Conservation (phyloP, 257 asterid species). For the Dorcoceras hygrometricum region DNA sequence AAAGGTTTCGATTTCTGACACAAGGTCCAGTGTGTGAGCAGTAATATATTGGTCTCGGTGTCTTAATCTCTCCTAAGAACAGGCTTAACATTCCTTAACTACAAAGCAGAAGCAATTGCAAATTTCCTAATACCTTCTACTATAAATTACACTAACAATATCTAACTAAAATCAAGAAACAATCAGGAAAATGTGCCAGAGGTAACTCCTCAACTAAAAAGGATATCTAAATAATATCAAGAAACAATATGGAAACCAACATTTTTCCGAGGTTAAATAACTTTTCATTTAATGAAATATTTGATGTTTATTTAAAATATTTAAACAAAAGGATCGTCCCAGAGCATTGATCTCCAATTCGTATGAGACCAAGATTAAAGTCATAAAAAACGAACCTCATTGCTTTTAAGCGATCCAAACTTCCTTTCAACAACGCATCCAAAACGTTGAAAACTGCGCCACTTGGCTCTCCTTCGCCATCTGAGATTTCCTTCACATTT, state of each 20-base stretch:
- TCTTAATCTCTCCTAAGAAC: not conserved
- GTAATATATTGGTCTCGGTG: not conserved
- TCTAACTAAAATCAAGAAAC: conserved; percentile 1
- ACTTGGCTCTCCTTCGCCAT: conserved; percentile 43
- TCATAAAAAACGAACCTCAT: conserved; percentile 56
- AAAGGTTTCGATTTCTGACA: not conserved
- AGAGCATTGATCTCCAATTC: conserved; percentile 22
- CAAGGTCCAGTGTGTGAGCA: not conserved
- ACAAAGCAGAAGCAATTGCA: not conserved
- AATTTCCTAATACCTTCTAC: not conserved
- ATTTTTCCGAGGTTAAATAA: too few species aligned
- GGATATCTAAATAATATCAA: too few species aligned
- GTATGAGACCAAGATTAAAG: not conserved
- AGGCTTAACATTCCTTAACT: not conserved
- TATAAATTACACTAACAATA: not conserved
- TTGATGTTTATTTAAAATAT: too few species aligned
- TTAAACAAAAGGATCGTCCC: too few species aligned
- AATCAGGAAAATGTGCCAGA: not conserved
- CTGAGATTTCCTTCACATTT: conserved; percentile 38
- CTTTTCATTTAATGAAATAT: not conserved
- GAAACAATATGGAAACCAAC: not conserved
- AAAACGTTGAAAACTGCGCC: conserved; percentile 67
- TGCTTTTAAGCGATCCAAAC: conserved; percentile 68
- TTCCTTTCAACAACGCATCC: conserved; percentile 63
- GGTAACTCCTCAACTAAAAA: not conserved